A percentile compares a stretch with the other conserved stretches of the same genome.
Conservation (phyloP, 768 basidiomycete genomes). For the Leucocoprinus birnbaumii region DNA sequence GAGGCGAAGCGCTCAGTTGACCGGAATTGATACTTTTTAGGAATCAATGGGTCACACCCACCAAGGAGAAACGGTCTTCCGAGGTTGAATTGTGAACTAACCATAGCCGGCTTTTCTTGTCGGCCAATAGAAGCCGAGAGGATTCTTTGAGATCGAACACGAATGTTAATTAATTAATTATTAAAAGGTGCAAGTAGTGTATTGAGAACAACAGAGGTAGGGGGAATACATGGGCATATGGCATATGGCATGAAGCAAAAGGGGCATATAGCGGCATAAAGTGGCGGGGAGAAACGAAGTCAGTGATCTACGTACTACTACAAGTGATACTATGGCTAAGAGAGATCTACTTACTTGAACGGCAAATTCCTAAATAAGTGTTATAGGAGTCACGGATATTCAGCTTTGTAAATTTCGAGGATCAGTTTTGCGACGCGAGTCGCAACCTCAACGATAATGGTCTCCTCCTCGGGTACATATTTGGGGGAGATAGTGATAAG, state of each 20-base stretch:
- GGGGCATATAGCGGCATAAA: neutral
- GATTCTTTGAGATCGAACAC: too few species aligned
- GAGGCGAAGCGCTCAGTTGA: neutral
- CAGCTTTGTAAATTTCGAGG: too few species aligned
- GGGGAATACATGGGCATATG: neutral
- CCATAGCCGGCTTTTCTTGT: too few species aligned
- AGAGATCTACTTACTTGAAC: neutral
- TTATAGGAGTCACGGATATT: neutral
- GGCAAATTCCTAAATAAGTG: neutral
- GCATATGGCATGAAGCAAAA: conserved; percentile 10
- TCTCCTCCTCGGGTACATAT: neutral
- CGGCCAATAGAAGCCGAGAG: too few species aligned
- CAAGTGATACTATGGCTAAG: too few species aligned
- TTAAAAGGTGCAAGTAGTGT: neutral
- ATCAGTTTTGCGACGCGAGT: too few species aligned
- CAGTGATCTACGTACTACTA: conserved; percentile 1
- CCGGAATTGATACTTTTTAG: too few species aligned
- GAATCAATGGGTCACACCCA: too few species aligned
- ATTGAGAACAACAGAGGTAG: neutral
- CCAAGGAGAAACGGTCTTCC: too few species aligned
- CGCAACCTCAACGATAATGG: neutral
- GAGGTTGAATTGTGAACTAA: too few species aligned
- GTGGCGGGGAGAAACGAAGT: neutral
- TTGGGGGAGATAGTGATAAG: neutral
- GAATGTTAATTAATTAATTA: too few species aligned